Percentiles rank a stretch among this genome's conserved stretches.
Conservation (phyloP, 2,329 filamentous ascomycete genomes). For the Bipolaris oryzae region DNA sequence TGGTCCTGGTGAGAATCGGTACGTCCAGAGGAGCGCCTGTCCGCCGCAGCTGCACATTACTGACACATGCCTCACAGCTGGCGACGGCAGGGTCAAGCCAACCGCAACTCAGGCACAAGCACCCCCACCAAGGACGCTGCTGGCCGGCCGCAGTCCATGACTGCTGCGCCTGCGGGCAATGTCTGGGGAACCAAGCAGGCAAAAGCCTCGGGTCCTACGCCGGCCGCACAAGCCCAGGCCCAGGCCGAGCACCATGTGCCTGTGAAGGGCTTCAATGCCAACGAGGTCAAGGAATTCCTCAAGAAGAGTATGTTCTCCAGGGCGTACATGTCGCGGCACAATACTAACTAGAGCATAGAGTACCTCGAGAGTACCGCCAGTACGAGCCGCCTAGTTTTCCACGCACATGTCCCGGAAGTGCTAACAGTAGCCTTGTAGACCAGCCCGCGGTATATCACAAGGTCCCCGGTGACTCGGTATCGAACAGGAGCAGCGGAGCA, state of each 20-base stretch:
- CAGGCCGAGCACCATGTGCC: conserved; percentile 43
- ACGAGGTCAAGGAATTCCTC: conserved; percentile 52
- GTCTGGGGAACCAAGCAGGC: conserved; percentile 43
- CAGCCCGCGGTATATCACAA: conserved; percentile 46
- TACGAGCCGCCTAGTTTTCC: conserved; percentile 19
- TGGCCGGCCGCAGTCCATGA: conserved; percentile 42
- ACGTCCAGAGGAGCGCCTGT: conserved; percentile 10
- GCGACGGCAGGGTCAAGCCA: conserved; percentile 44
- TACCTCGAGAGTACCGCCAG: conserved; percentile 39
- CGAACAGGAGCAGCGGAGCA: conserved; percentile 46
- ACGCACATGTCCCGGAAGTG: conserved; percentile 6
- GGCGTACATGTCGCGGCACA: neutral
- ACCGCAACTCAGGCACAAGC: conserved; percentile 41
- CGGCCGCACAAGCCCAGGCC: conserved; percentile 21
- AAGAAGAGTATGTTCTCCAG: conserved; percentile 44
- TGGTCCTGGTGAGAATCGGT: conserved; percentile 49
- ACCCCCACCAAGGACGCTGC: conserved; percentile 43
- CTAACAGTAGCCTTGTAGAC: conserved; percentile 33
- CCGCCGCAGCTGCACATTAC: conserved; percentile 1
- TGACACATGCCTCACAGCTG: conserved; percentile 38
- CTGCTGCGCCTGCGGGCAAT: conserved; percentile 40
- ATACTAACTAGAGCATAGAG: conserved; percentile 32
- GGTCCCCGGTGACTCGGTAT: conserved; percentile 48
- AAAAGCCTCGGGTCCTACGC: conserved; percentile 32
- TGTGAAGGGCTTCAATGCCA: conserved; percentile 52